Conservation (phyloP, 108 stramenopile species). For the Nannochloropsis salina region DNA sequence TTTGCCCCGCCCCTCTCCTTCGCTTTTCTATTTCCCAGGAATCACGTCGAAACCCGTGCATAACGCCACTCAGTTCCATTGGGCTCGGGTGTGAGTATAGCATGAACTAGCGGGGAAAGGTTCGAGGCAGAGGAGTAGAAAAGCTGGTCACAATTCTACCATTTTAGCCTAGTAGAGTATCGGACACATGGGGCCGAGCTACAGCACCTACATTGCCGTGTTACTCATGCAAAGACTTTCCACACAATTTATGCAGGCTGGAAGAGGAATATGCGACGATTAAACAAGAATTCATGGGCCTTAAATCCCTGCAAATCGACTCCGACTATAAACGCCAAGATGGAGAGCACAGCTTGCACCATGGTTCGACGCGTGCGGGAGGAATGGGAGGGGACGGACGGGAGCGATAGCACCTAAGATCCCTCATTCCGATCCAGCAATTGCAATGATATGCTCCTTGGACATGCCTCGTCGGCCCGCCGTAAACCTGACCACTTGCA, state of each 20-base stretch:
- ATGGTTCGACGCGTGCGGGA: background rate
- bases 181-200: background rate
- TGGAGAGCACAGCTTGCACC: background rate
- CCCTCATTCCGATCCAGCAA: no score
- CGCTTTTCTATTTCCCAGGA: conserved; percentile 44
- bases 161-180: background rate
- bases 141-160: background rate
- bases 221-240: background rate
- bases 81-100: conserved; percentile 33
- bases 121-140: background rate
- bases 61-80: conserved; percentile 22
- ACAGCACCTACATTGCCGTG: background rate
- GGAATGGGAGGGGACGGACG: background rate
- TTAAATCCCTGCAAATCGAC: background rate
- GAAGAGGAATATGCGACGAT: conserved; percentile 1
- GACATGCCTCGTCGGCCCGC: no score
- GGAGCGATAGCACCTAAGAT: no score
- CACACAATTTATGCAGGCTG: background rate
- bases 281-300: background rate
- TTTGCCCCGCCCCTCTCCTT: conserved; percentile 30
- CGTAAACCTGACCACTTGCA: no score
- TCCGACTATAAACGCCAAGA: background rate
- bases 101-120: background rate
- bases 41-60: conserved; percentile 38
- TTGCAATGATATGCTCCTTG: no score